A percentile compares a stretch with the other conserved stretches of the same genome.
phyloP scores from a whole-genome alignment of 306 rosid species.

The Betula pendula region DNA sequence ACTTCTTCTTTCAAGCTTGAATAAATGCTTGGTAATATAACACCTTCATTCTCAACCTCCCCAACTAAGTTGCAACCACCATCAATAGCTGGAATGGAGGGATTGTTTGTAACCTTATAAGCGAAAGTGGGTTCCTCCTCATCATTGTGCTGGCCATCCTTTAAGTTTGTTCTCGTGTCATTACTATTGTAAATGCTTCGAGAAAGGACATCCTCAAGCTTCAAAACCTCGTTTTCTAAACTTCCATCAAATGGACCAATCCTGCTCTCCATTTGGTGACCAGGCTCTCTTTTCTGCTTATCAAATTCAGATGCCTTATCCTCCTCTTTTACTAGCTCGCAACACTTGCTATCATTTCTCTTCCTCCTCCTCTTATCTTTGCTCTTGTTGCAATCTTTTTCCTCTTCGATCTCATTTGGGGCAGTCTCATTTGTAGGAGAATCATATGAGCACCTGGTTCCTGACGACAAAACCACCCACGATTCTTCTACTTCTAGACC shows the following conservation, averaged over 20 bases:
- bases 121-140: neutral
- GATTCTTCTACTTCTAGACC: neutral
- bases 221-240: neutral
- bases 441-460: neutral
- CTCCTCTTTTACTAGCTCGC: neutral
- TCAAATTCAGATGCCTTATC: neutral
- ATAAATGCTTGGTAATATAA: neutral
- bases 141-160: neutral
- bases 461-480: neutral
- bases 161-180: neutral
- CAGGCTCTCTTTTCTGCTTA: neutral
- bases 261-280: neutral
- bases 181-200: slow-evolving; percentile 3
- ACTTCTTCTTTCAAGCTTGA: neutral
- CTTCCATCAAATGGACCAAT: neutral
- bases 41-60: neutral
- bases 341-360: neutral
- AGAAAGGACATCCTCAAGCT: slow-evolving; percentile 22
- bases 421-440: neutral
- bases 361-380: neutral
- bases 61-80: neutral
- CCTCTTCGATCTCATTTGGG: neutral
- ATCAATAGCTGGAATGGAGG: neutral
- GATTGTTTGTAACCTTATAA: neutral
- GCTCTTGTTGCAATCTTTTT: neutral